Base-by-base conservation (phyloP, 2,329 filamentous ascomycete genomes). In the Colletotrichum aenigma region DNA sequence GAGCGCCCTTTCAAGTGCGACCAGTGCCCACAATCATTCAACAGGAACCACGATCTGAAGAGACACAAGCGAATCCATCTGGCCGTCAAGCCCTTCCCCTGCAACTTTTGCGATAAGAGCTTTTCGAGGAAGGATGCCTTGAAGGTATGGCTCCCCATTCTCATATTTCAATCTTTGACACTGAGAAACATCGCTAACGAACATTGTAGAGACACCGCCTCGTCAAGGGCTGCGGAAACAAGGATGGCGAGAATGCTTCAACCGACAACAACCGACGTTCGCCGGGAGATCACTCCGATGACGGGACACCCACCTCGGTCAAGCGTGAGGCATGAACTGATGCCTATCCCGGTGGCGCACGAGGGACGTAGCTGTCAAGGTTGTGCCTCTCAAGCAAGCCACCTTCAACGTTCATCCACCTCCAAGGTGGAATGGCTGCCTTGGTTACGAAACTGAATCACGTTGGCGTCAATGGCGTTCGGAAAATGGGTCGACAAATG, bases 1-100 rank as follows among this genome's bases (percentile, higher is more conserved):
- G 96, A 98, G 79, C 92, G 96, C 7, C 97, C 97, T 0, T 98
- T 98, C 88, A 96, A 96, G 85, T 99, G 97, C 83, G 96, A 98
- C 79, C 91, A 94, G 82, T 99, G 97, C 81, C 92, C 94, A 1
- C 95, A 98, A 83, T 96, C 95, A 48, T 99, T 99, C 87, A 98
- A 98, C 84, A 90, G 97, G 6, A 98, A 98, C 78, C 97, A 98
- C 82, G 97, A 98, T 82, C 85, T 98, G 80, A 99, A 99, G 86
- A 91, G 97, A 67, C 97, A 99, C 84, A 98, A 98, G 88, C 89
- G 96, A 66, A 98, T 98, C 75, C 97, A 99, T 84, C 86, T 98
- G 74, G 95, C 96, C 0, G 95, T 98, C 55, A 99, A 99, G 88
- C 97, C 97, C 0, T 98, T 96, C 84, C 96, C 96, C 0, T 99